These are phyloP conservation scores for Lentithecium fluviatile DNA, from an alignment of 495 filamentous ascomycete genomes.

Conservation along the genomic window DNA sequence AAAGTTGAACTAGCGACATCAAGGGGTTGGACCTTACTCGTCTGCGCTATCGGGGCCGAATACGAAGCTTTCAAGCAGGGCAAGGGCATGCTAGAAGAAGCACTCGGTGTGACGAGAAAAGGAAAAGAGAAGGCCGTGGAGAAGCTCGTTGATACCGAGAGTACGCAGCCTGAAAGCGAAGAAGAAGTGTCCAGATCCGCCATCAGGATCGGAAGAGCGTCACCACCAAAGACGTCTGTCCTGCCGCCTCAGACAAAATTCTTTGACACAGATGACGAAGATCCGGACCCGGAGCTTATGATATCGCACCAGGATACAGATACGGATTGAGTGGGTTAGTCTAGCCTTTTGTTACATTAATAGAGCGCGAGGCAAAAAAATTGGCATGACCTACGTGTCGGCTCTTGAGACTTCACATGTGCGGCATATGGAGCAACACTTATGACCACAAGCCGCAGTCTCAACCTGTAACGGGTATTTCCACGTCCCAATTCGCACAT, in stretches of 20 bases:
- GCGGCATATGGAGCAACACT: no score
- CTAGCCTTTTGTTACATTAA: no score
- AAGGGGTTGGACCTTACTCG: constrained; percentile 79
- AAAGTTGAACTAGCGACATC: constrained; percentile 60
- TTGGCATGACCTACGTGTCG: no score
- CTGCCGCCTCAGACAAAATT: constrained; percentile 15
- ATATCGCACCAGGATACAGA: constrained; percentile 45
- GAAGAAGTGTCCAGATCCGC: constrained; percentile 24
- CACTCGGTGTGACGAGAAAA: constrained; percentile 39
- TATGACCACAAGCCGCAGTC: no score
- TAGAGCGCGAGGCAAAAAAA: no score
- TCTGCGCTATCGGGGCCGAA: constrained; percentile 87
- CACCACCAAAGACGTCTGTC: neutral
- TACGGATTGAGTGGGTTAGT: constrained; percentile 23
- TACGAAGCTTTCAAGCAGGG: constrained; percentile 78
- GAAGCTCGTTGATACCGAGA: constrained; percentile 17
- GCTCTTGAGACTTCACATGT: no score
- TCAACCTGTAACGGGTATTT: no score
- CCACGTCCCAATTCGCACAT: no score
- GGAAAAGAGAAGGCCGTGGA: constrained; percentile 19
- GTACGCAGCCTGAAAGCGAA: constrained; percentile 5
- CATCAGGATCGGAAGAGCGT: constrained; percentile 13
- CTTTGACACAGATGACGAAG: constrained; percentile 37
- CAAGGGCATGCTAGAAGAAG: constrained; percentile 59
- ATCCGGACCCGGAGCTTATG: constrained; percentile 46